These are phyloP conservation scores for Trifolium repens DNA, from an alignment of 306 rosid species.

Conservation along the genomic window DNA sequence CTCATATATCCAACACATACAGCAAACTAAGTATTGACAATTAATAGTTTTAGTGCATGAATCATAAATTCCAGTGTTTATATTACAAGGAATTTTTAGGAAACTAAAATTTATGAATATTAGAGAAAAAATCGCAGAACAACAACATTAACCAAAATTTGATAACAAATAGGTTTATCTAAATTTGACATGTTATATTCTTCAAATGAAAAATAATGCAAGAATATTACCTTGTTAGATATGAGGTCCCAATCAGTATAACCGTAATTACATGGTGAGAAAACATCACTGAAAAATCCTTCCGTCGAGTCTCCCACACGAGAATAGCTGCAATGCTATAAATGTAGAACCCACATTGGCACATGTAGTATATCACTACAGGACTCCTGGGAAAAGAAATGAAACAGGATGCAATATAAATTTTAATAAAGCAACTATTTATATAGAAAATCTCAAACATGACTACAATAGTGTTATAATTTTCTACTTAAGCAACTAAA, in stretches of 20 bases:
- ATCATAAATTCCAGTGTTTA: slow-evolving; percentile 22
- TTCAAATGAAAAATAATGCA: not conserved
- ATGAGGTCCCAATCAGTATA: slow-evolving; percentile 75
- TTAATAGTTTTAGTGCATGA: not conserved
- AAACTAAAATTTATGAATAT: slow-evolving; percentile 18
- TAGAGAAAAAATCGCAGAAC: slow-evolving; percentile 22
- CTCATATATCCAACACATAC: not conserved
- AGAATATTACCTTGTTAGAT: slow-evolving; percentile 68
- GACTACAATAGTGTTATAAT: not conserved
- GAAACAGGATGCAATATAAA: slow-evolving; percentile 43
- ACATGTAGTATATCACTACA: slow-evolving; percentile 74
- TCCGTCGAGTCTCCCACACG: slow-evolving; percentile 94
- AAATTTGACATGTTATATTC: slow-evolving; percentile 21
- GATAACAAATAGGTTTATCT: slow-evolving; percentile 20
- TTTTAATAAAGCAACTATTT: slow-evolving; percentile 27
- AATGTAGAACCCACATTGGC: slow-evolving; percentile 92
- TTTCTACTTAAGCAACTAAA: slow-evolving; percentile 11
- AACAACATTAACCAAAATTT: not conserved
- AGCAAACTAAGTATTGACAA: slow-evolving; percentile 13
- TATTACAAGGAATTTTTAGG: slow-evolving; percentile 6
- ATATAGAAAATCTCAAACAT: slow-evolving; percentile 30
- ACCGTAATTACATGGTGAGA: slow-evolving; percentile 93
- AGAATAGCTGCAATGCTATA: slow-evolving; percentile 92
- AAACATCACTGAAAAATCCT: slow-evolving; percentile 96
- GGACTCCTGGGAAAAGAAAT: slow-evolving; percentile 65